Base-by-base conservation (phyloP, 2,329 filamentous ascomycete genomes). In the Myriosclerotinia duriaeana region DNA sequence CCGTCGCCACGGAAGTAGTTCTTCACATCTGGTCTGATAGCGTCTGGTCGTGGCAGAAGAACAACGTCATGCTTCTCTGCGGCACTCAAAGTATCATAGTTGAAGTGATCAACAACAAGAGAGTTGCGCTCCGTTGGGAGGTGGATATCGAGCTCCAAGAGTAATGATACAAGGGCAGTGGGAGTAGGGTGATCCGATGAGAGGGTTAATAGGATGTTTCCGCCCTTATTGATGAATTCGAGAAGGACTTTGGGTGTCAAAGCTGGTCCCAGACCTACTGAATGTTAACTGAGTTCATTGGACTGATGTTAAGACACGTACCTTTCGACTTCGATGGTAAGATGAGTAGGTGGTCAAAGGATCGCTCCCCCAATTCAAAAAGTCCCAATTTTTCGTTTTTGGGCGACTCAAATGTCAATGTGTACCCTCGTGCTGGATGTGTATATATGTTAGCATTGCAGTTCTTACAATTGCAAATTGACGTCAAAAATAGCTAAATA, bases 61-160 rank as follows among this genome's bases (percentile, higher is more conserved):
- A 99, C 83, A 40, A 97, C 91, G 79, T 98, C 92, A 79, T 99
- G 95, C 76, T 88, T 86, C 71, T 97, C 93, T 60, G 87, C 76
- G 5, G 94, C 89, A 52, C 89, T 92, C 42, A 85, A 73, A 66
- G 85, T 83, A 76, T 98, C 94, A 80, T 95, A 95, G 81, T 92
- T 90, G 87, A 98, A 97, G 82, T 99, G 95, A 79, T 98, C 95
- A 69, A 98, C 89, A 7, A 97, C 89, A 67, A 94, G 82, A 66
- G 91, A 88, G 66, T 89, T 92, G 75, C 93, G 91, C 79, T 97
- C 94, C 46, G 87, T 80, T 50, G 95, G 92, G n/a, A 97, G 86
- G 72, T 88, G 83, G 75, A 99, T 90, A 76, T 97, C 94, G 77
- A 97, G 84, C 79, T 98, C 93, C 74, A 91, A 82, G 62, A 98